Evolutionary conservation across 768 basidiomycete genomes (phyloP), one percentile per base, ranked within the genome.

Genomic region (Tulasnella sp.): DNA sequence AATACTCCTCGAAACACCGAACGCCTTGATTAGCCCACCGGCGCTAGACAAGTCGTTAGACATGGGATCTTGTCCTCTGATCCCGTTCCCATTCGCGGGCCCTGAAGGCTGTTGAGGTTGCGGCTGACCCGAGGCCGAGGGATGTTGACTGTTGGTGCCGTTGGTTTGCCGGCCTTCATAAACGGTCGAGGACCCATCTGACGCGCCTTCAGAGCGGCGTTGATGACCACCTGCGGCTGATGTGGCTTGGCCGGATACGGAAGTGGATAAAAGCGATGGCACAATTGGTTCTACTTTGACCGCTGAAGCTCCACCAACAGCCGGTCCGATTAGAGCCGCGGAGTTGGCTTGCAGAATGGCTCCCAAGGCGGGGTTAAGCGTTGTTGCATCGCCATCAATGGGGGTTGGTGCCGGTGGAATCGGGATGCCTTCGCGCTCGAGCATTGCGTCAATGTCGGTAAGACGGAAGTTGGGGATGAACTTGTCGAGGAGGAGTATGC

Each of bases 31-130:
- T 34, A 80, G 42, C 9, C 80, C 80, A 31, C 21, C 78, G 74
- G 78, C 89, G 83, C 89, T 91, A 74, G 93, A 92, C 88, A 95
- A 89, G 84, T 96, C 93, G 81, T 93, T 91, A 8, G 91, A 89
- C 80, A 92, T 89, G 4, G 94, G 94, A 83, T 95, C 94, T 81
- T 91, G 90, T 74, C 93, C 94, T 83, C 91, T 93, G 82, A 91
- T 89, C 78, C 89, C 86, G 72, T 85, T 76, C 18, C 76, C 82
- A 42, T 80, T 56, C 38, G 68, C 24, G 40, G 36, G 24, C 40
- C 76, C 52, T 83, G 34, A 85, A 82, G 21, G 84, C 82, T 40
- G 83, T 80, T 8, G 83, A 83, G 19, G 12, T 71, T 71, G 77
- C 31, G 56, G 31, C 39, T 62, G 40, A 21, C 31, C 10, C 36